Evolutionary conservation across 2,329 filamentous ascomycete species (phyloP).

Genomic region (Alternaria viburni): DNA sequence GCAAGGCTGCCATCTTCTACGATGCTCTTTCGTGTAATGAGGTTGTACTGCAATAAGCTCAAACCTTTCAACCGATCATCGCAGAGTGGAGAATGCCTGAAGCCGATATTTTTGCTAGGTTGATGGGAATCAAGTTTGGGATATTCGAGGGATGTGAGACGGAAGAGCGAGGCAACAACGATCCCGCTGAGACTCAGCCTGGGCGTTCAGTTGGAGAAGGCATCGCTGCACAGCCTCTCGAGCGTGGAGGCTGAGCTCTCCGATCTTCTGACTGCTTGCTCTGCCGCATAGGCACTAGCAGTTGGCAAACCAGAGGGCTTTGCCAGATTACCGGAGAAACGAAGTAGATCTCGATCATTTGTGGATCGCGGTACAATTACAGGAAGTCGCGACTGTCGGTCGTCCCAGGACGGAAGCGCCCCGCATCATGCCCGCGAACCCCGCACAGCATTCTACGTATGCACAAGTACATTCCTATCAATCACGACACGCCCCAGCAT

Average conservation of each 20-base stretch:
- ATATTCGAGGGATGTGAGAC: background rate
- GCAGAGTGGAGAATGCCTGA: too few species aligned
- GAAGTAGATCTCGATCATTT: too few species aligned
- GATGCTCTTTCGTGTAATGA: background rate
- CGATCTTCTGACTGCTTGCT: too few species aligned
- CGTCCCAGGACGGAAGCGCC: background rate
- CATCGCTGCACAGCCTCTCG: background rate
- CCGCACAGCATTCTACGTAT: background rate
- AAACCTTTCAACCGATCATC: fast-evolving
- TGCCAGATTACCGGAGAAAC: background rate
- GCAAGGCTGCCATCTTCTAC: background rate
- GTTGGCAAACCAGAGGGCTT: fast-evolving
- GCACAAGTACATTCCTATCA: background rate
- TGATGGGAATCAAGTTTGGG: too few species aligned
- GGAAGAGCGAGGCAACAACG: background rate
- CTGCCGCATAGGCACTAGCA: too few species aligned
- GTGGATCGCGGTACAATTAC: background rate
- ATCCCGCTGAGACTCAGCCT: background rate
- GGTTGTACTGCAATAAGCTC: background rate
- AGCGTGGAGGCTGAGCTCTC: background rate
- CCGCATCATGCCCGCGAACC: background rate
- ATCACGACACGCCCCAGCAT: background rate
- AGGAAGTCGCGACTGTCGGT: background rate
- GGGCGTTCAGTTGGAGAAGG: background rate
- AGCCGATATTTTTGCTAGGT: too few species aligned